Evolutionary conservation across 163 green algal species (phyloP).

Genomic region (Chlorella variabilis): DNA sequence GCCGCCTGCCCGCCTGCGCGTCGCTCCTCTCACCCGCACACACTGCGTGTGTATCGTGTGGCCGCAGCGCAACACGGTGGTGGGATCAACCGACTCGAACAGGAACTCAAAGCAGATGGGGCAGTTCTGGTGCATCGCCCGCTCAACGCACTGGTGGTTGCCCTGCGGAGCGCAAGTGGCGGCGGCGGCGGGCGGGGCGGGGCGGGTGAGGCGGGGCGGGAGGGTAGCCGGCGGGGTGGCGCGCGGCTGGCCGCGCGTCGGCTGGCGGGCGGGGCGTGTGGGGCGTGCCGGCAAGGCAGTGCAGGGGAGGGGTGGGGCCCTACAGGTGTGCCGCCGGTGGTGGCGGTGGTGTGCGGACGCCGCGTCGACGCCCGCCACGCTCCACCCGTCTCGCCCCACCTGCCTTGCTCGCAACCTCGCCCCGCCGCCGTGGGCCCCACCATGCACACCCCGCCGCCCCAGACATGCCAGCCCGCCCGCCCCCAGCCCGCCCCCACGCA

Average conservation of each 20-base stretch:
- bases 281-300: background rate
- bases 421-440: no score
- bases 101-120: slow-evolving; percentile 94
- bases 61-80: slow-evolving; percentile 86
- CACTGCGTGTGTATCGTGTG: slow-evolving; percentile 85
- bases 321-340: background rate
- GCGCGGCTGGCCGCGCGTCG: no score
- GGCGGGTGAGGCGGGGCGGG: background rate
- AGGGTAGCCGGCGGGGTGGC: no score
- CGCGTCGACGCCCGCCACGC: background rate
- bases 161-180: slow-evolving; percentile 55
- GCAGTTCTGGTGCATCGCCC: slow-evolving; percentile 90
- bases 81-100: slow-evolving; percentile 87
- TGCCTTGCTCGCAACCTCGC: no score
- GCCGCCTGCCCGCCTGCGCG: no score
- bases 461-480: no score
- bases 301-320: background rate
- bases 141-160: slow-evolving; percentile 84
- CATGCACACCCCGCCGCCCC: no score
- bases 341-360: no score
- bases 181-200: no score
- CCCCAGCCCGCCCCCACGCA: background rate
- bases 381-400: background rate
- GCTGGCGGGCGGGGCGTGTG: background rate
- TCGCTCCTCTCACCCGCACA: slow-evolving; percentile 40